Percentiles rank a stretch among this genome's conserved stretches.
Evolutionary conservation across 768 basidiomycete genomes (phyloP).

Genomic region (Pleurotus cornucopiae): DNA sequence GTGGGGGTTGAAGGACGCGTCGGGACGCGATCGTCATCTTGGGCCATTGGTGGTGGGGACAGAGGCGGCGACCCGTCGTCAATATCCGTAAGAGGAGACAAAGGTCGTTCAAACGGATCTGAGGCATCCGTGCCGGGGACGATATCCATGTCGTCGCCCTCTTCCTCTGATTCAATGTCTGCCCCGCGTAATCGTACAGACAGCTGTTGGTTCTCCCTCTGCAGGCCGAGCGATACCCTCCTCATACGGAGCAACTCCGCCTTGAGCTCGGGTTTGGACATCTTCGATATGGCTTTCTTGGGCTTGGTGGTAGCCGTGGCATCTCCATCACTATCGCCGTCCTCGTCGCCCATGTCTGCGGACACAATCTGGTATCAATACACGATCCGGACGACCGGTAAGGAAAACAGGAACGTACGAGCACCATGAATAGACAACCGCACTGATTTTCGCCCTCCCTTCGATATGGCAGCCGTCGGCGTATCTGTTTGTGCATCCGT

Average conservation of each 20-base stretch:
- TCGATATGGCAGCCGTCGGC: background rate
- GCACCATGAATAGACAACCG: background rate
- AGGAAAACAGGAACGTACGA: background rate
- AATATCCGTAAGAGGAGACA: constrained; percentile 5
- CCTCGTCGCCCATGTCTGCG: background rate
- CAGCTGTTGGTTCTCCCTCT: background rate
- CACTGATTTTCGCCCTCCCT: background rate
- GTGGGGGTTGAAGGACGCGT: constrained; percentile 1
- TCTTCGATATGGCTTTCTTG: constrained; percentile 23
- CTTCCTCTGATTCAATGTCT: background rate
- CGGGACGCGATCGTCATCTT: background rate
- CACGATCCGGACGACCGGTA: background rate
- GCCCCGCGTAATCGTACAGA: background rate
- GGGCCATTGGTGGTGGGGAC: background rate
- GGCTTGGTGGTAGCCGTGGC: constrained; percentile 5
- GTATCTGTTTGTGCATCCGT: background rate
- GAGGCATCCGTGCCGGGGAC: no score
- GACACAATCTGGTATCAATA: background rate
- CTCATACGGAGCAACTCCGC: background rate
- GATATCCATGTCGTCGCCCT: background rate
- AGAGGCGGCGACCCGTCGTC: background rate
- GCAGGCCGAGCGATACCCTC: background rate
- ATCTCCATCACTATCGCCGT: background rate
- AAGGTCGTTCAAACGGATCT: background rate
- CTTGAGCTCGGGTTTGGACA: constrained; percentile 34